These are phyloP conservation scores for Picea abies DNA, from an alignment of 83 land plant species.

Conservation along the genomic window DNA sequence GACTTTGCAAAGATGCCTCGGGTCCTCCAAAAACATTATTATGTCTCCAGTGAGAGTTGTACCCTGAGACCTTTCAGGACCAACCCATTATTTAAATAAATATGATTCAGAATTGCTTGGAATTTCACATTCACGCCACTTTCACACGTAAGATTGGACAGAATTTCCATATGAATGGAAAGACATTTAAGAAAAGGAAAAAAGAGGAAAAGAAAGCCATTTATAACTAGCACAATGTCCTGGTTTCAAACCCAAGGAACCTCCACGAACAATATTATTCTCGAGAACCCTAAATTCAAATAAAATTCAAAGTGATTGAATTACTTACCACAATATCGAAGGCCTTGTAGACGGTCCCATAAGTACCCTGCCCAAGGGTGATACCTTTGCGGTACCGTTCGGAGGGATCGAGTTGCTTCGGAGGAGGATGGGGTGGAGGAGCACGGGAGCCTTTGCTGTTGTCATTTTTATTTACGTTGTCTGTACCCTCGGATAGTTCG, in stretches of 20 bases:
- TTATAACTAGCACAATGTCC: not conserved
- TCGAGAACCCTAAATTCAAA: too few relatives aligned
- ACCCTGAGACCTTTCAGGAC: too few relatives aligned
- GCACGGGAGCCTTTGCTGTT: not conserved
- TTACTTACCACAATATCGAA: constrained; percentile 71
- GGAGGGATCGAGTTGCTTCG: constrained; percentile 18
- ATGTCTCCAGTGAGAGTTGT: too few relatives aligned
- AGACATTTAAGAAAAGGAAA: not conserved
- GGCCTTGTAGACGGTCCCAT: constrained; percentile 95
- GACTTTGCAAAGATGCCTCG: too few relatives aligned
- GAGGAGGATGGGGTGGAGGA: not conserved
- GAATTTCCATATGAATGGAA: not conserved
- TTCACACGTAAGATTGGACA: not conserved
- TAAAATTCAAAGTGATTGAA: not conserved
- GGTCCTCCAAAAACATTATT: too few relatives aligned
- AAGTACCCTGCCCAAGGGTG: constrained; percentile 91
- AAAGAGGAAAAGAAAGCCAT: not conserved
- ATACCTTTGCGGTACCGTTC: constrained; percentile 82
- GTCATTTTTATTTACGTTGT: not conserved
- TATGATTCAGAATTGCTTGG: not conserved
- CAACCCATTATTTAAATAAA: not conserved
- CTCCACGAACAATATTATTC: too few relatives aligned
- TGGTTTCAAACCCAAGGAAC: not conserved
- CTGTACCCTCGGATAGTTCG: not conserved
- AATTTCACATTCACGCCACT: not conserved